Conservation (phyloP, 2,329 filamentous ascomycete species). For the Nemania serpens region DNA sequence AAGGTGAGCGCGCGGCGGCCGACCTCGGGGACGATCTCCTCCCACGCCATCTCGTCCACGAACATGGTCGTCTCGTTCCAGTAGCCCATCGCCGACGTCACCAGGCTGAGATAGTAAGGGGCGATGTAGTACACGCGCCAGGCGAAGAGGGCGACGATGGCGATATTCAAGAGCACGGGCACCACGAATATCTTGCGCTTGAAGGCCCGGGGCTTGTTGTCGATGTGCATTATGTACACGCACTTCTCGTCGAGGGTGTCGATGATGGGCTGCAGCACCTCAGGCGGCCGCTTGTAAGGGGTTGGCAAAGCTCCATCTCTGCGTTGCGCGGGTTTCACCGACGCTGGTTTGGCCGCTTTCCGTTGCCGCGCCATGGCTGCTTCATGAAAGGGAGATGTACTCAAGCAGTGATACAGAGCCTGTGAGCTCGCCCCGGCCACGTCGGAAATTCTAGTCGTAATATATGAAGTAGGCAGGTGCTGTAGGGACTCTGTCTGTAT, state of each 20-base stretch:
- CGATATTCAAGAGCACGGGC: constrained; percentile 75
- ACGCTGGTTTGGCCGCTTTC: constrained; percentile 31
- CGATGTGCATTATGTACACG: constrained; percentile 85
- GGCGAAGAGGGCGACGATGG: constrained; percentile 66
- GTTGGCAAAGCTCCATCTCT: constrained; percentile 52
- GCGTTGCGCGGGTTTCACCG: constrained; percentile 36
- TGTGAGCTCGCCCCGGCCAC: no score
- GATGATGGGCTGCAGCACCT: constrained; percentile 68
- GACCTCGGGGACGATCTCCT: constrained; percentile 61
- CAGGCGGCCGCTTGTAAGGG: constrained; percentile 71
- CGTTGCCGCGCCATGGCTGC: constrained; percentile 38
- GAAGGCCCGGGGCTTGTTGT: constrained; percentile 68
- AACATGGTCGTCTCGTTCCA: constrained; percentile 70
- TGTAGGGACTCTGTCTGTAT: no score
- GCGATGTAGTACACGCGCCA: constrained; percentile 71
- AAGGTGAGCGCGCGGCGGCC: constrained; percentile 66
- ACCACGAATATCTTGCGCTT: constrained; percentile 85
- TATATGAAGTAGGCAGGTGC: no score
- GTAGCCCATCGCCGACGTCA: constrained; percentile 68
- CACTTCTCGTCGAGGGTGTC: constrained; percentile 67
- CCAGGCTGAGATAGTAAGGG: constrained; percentile 73
- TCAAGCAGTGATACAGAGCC: no score
- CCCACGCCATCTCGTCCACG: constrained; percentile 59
- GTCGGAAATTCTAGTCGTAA: no score
- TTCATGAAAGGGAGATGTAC: not conserved